Base-by-base conservation (phyloP, 2,329 filamentous ascomycete genomes). In the Neodidymelliopsis sp. region DNA sequence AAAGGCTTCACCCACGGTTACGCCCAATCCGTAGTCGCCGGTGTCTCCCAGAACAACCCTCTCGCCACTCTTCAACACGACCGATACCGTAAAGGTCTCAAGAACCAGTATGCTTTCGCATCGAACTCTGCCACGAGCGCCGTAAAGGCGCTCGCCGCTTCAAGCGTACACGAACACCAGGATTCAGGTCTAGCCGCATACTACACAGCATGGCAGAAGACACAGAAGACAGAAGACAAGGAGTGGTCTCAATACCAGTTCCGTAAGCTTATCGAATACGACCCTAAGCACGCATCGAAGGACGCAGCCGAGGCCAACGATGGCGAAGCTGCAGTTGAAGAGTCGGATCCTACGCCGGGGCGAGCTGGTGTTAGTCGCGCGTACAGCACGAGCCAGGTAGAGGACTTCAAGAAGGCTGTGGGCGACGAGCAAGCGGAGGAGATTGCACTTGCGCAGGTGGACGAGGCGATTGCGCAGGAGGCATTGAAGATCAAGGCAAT, bases 1-100 rank as follows among this genome's bases (percentile, higher is more conserved):
- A 97, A 97, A 81, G 91, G 92, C 70, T 89, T 97, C 75, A 93
- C 91, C 75, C 91, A 97, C 84, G 93, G 93, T 78, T 97, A 97
- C 84, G 92, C 92, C 66, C 93, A 97, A 75, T 96, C 92, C 57
- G 88, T 97, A 77, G 91, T 99, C 78, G 94, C 94, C 70, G 93
- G 91, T 67, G 82, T 86, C 79, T 72, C 91, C 30, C 80, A 83
- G 56, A 81, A 81, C 62, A 81, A 81, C 47, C 76, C 78, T 31
- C 74, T 84, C 49, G 81, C 79, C 56, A 76, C 80, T 30, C 77
- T 85, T 65, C 70, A 67, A 62, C 66, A 71, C 51, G 69, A 69
- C 35, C 68, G 75, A 46, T 78, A 81, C 66, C 77, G 76, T 46
- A 75, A 75, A 56, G 75, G 79, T 35, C 76, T 75, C 54, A 74